Base-by-base conservation (phyloP, 208 protist genomes). In the Crithidia thermophila region DNA sequence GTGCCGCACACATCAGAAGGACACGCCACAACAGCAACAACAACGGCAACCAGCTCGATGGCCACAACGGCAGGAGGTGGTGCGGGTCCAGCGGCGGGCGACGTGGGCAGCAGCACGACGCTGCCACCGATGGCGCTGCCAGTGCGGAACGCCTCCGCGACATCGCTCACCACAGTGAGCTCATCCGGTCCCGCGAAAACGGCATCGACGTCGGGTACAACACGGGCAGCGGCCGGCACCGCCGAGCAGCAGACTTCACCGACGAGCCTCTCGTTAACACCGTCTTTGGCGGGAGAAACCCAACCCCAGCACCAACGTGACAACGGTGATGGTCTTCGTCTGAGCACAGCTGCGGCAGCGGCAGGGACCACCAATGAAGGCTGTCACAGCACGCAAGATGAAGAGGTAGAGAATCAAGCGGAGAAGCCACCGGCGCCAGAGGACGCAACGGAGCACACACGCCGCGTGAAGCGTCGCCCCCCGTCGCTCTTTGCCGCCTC, bases 401-500 rank as follows among this genome's bases (percentile, higher is more conserved):
- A 28, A 43, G 21, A 4, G 8, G 0, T 31, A 0, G 30, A 42
- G 31, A 20, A 37, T 9, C 16, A 46, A 18, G 40, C 0, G 40
- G 40, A 46, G 40, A 18, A 9, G 20, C 18, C 40, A 46, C 4
- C 72, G 73, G n/a, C n/a, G n/a, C n/a, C n/a, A n/a, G n/a, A n/a
- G n/a, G n/a, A n/a, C n/a, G n/a, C n/a, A n/a, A n/a, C n/a, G n/a
- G n/a, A n/a, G n/a, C n/a, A n/a, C n/a, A n/a, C n/a, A n/a, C n/a
- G n/a, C 2, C 75, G 75, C 0, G 55, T 69, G 31, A 85, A 84
- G 64, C 46, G 53, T 10, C 85, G 85, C 4, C 85, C 85, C 20
- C 85, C 85, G 3, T 74, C 85, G 13, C 76, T 91, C 18, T 90
- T 90, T 27, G 28, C 39, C 13, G 30, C 52, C n/a, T 39, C 74